These are phyloP conservation scores for Cladophialophora yegresii DNA, from an alignment of 2,329 filamentous ascomycete genomes.

Conservation along the genomic window DNA sequence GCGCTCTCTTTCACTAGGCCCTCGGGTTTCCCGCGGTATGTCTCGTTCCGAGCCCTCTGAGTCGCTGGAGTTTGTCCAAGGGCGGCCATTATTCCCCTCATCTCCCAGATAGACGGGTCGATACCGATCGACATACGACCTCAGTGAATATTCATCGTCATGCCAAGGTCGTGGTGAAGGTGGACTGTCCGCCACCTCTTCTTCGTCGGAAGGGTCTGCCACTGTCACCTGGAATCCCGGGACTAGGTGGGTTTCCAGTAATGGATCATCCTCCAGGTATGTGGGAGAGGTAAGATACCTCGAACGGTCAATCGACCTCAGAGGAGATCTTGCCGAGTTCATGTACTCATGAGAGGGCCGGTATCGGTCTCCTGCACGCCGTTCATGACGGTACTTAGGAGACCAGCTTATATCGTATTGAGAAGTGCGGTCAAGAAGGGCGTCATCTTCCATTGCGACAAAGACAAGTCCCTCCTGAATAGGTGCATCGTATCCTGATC, in stretches of 20 bases:
- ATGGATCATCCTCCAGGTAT: constrained; percentile 15
- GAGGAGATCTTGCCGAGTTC: constrained; percentile 43
- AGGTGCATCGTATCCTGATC: constrained; percentile 77
- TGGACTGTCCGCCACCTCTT: constrained; percentile 18
- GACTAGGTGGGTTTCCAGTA: constrained; percentile 19
- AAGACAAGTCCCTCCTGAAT: constrained; percentile 92
- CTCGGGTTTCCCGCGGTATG: constrained; percentile 3
- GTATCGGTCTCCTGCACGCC: constrained; percentile 30
- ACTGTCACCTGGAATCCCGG: constrained; percentile 31
- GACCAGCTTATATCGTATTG: constrained; percentile 73
- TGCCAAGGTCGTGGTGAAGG: constrained; percentile 35
- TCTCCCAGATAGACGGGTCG: constrained; percentile 29
- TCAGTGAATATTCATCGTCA: constrained; percentile 31
- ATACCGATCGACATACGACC: constrained; percentile 33
- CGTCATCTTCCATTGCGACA: constrained; percentile 79
- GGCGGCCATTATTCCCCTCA: constrained; percentile 22
- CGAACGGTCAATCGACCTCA: constrained; percentile 40
- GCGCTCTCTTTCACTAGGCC: constrained; percentile 17
- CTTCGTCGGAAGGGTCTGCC: constrained; percentile 27
- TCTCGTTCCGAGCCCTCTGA: constrained; percentile 29
- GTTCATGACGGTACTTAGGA: constrained; percentile 39
- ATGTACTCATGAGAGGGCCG: constrained; percentile 48
- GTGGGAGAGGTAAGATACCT: constrained; percentile 34
- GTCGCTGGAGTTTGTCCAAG: constrained; percentile 27
- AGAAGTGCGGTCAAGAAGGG: constrained; percentile 70